Conservation (phyloP, 192 early-diverging fungal genomes). For the Coemansia sp. region DNA sequence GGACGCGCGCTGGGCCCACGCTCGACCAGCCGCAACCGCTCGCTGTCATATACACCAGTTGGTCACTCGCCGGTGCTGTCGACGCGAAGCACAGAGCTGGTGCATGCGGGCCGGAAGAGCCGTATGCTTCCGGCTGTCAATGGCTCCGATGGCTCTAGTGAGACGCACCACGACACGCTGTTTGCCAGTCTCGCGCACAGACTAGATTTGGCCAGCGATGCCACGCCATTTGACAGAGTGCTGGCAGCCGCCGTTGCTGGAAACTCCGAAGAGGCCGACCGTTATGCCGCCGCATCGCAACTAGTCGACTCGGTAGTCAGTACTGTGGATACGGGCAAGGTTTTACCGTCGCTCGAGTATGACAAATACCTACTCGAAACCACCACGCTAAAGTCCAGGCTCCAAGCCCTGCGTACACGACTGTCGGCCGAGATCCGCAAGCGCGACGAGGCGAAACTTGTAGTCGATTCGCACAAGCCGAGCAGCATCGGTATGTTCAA, state of each 20-base stretch:
- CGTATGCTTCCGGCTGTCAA: not conserved
- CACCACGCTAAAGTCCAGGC: slow-evolving; percentile 11
- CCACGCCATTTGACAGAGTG: slow-evolving; percentile 2
- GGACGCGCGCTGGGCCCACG: not conserved
- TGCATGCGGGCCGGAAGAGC: not conserved
- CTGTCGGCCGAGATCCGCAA: slow-evolving; percentile 22
- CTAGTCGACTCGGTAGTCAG: slow-evolving; percentile 15
- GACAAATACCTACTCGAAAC: slow-evolving; percentile 26
- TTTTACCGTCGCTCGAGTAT: slow-evolving; percentile 24
- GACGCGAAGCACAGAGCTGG: not conserved
- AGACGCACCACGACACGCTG: not conserved
- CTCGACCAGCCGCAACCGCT: slow-evolving; percentile 11
- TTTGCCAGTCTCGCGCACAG: not conserved
- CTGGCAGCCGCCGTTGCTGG: slow-evolving; percentile 1
- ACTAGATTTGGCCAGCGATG: not conserved
- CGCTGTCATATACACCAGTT: slow-evolving; percentile 21
- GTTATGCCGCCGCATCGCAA: slow-evolving; percentile 1
- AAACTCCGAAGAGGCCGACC: not conserved
- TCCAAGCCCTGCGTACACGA: slow-evolving; percentile 25
- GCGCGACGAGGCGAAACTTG: slow-evolving; percentile 30
- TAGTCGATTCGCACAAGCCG: slow-evolving; percentile 9
- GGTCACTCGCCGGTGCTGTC: slow-evolving; percentile 2
- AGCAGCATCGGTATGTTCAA: slow-evolving; percentile 32
- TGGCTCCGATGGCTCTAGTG: not conserved
- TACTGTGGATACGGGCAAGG: slow-evolving; percentile 3